Evolutionary conservation across 1,139 yeast genomes (phyloP), one percentile per base, ranked within the genome.

Genomic region (Pichia sp.): DNA sequence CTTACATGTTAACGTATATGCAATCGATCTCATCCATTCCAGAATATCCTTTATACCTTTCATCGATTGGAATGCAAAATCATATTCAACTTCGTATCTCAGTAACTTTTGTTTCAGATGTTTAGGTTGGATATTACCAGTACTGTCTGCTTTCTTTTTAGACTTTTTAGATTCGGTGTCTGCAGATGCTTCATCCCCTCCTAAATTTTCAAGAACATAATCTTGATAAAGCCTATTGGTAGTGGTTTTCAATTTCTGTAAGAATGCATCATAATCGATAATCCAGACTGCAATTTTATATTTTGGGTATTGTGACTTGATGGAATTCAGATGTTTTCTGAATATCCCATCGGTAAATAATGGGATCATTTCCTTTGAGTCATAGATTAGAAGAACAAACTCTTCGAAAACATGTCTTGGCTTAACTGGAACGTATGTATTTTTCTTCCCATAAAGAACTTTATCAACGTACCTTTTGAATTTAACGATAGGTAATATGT

Each of bases 21-120:
- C 70, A 53, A 82, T 73, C 14, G 83, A 74, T 37, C 69, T 71
- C 20, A 83, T 58, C 81, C 87, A 80, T 11, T 69, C 71, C 2
- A 74, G 49, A 12, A 79, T 70, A 45, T 84, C 90, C 22, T 66
- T 63, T 18, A 62, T 55, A 3, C 76, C 71, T 47, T 71, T 70
- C 2, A 77, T 69, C 0, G 77, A 72, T 53, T 79, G 77, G 2
- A 79, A 61, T 48, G 77, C 79, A 30, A 76, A 62, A 4, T 71
- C 70, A 20, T 65, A 47, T 40, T 71, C 68, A 2, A 77, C 65
- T 34, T 76, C 77, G 20, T 72, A 62, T 12, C 69, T 70, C 0
- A 71, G 58, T 7, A 75, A 45, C n/a, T 63, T 57, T 2, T 56
- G 47, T 35, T 59, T 61, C 17, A 68, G 49, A 27, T 63, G 59